Evolutionary conservation across 2,329 filamentous ascomycete genomes (phyloP).

Genomic region (Magnaporthiopsis rhizophila): DNA sequence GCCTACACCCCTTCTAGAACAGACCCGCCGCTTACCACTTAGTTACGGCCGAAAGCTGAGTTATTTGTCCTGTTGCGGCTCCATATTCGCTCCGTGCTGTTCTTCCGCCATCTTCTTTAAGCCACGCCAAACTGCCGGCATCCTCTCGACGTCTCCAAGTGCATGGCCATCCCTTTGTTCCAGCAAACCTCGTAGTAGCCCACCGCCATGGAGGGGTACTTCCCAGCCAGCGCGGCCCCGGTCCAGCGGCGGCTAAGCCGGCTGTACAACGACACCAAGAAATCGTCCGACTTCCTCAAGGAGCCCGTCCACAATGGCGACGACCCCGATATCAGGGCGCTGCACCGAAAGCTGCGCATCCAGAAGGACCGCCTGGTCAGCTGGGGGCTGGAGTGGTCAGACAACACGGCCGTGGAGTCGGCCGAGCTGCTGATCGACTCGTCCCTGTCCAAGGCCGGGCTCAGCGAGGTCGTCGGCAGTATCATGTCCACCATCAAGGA

Average conservation of each 20-base stretch:
- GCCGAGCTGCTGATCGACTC: slow-evolving; percentile 58
- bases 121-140: not conserved
- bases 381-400: slow-evolving; percentile 77
- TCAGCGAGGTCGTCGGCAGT: slow-evolving; percentile 69
- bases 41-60: not conserved
- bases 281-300: slow-evolving; percentile 65
- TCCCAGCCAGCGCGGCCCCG: slow-evolving; percentile 41
- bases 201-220: slow-evolving; percentile 39
- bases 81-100: not conserved
- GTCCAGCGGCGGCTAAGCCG: slow-evolving; percentile 58
- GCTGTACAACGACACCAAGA: slow-evolving; percentile 76
- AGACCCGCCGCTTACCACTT: not conserved
- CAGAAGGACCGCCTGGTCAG: slow-evolving; percentile 72
- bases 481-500: slow-evolving; percentile 77
- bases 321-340: slow-evolving; percentile 60
- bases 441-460: slow-evolving; percentile 61
- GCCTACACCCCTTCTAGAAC: not conserved
- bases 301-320: slow-evolving; percentile 54
- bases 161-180: not conserved
- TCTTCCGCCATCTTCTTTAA: not conserved
- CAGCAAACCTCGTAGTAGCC: not conserved
- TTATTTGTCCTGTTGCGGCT: not conserved
- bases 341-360: slow-evolving; percentile 71
- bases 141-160: not conserved
- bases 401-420: slow-evolving; percentile 54